These are phyloP conservation scores for Wallacemonas sp. DNA, from an alignment of 208 protist species.

Conservation along the genomic window DNA sequence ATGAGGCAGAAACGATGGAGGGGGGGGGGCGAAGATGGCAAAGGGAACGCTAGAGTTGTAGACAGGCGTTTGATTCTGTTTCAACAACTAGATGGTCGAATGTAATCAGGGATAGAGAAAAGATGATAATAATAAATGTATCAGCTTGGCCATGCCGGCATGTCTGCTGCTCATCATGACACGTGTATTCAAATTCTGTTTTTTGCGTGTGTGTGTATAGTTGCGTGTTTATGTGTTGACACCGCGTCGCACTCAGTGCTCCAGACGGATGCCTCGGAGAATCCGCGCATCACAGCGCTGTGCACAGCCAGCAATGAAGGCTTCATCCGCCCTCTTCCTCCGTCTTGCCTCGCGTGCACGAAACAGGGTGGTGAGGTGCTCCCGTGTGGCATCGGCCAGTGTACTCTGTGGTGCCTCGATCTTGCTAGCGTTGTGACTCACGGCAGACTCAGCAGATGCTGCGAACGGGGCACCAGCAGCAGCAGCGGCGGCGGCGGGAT, in stretches of 20 bases:
- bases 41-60: no score
- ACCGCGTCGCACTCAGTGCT: background rate
- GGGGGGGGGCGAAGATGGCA: background rate
- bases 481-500: background rate
- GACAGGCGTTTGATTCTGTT: no score
- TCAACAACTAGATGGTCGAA: no score
- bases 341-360: conserved; percentile 34
- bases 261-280: conserved; percentile 6
- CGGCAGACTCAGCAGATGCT: background rate
- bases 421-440: background rate
- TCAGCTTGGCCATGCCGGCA: no score
- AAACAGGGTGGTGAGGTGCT: conserved; percentile 17
- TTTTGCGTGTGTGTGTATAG: background rate
- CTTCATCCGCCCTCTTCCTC: conserved; percentile 20
- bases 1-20: background rate
- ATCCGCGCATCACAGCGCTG: conserved; percentile 44
- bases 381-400: background rate
- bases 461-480: background rate
- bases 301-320: conserved; percentile 34
- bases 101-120: no score
- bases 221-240: background rate
- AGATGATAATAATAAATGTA: no score
- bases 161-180: no score
- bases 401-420: background rate
- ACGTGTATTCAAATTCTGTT: background rate